These are phyloP conservation scores for Verticillium dahliae DNA, from an alignment of 2,329 filamentous ascomycete genomes.

Conservation along the genomic window DNA sequence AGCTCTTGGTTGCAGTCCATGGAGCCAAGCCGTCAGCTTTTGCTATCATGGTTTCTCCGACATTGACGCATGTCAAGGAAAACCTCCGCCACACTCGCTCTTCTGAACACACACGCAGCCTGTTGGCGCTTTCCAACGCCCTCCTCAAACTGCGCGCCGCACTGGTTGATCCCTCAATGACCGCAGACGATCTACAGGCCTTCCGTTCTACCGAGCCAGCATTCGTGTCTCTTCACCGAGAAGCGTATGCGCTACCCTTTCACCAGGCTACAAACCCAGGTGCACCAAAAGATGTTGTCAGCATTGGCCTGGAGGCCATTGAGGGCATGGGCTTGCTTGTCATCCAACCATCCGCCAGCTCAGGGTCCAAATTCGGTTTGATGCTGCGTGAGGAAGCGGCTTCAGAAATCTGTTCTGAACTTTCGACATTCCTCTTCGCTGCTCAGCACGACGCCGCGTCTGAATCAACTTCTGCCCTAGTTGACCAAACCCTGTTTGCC, in stretches of 20 bases:
- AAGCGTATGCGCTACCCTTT: conserved; percentile 34
- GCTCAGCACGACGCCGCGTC: conserved; percentile 1
- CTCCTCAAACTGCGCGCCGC: conserved; percentile 39
- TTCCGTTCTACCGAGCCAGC: conserved; percentile 25
- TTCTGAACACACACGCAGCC: conserved; percentile 41
- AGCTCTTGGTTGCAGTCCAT: conserved; percentile 43
- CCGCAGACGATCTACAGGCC: conserved; percentile 26
- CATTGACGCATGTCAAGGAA: conserved; percentile 41
- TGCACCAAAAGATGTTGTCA: conserved; percentile 28
- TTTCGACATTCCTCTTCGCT: conserved; percentile 18
- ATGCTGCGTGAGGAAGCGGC: conserved; percentile 26
- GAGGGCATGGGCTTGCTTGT: conserved; percentile 39
- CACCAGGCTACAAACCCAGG: conserved; percentile 18
- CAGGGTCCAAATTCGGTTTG: conserved; percentile 4
- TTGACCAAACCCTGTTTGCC: conserved; percentile 33
- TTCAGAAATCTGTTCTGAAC: conserved; percentile 28
- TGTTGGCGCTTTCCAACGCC: conserved; percentile 44
- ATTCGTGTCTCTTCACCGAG: conserved; percentile 35
- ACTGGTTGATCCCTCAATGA: conserved; percentile 25
- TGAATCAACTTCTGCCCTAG: conserved; percentile 16
- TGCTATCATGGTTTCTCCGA: conserved; percentile 36
- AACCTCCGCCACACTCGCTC: conserved; percentile 45
- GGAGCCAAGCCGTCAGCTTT: conserved; percentile 43
- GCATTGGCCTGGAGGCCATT: conserved; percentile 34
- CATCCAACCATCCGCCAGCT: conserved; percentile 28